Conservation (phyloP, 768 basidiomycete species). For the Lyophyllum decastes region DNA sequence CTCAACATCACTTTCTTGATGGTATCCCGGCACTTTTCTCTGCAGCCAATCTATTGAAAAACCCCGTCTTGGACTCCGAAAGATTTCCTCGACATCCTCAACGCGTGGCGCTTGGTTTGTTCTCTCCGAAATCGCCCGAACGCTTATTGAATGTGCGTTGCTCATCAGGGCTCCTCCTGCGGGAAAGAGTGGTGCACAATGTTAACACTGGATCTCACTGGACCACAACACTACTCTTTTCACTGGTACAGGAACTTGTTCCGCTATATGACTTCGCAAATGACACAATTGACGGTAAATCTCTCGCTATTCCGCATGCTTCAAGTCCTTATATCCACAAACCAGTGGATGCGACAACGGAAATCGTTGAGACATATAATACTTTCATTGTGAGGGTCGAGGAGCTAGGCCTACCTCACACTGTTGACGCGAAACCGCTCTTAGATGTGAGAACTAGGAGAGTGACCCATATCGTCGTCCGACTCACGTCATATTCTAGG, state of each 20-base stretch:
- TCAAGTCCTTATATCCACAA: slow-evolving; percentile 1
- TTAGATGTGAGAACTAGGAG: slow-evolving; percentile 63
- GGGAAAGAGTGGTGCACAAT: slow-evolving; percentile 69
- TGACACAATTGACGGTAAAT: slow-evolving; percentile 47
- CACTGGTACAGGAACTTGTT: slow-evolving; percentile 71
- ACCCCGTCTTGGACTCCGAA: slow-evolving; percentile 32
- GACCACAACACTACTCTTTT: slow-evolving; percentile 73
- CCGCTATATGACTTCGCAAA: slow-evolving; percentile 45
- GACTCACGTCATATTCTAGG: slow-evolving; percentile 46
- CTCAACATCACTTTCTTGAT: slow-evolving; percentile 74
- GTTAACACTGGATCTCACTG: slow-evolving; percentile 62
- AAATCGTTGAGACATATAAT: slow-evolving; percentile 66
- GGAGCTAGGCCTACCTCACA: slow-evolving; percentile 57
- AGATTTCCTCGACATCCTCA: slow-evolving; percentile 43
- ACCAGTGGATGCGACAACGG: slow-evolving; percentile 44
- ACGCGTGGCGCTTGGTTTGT: slow-evolving; percentile 60
- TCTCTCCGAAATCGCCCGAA: slow-evolving; percentile 2
- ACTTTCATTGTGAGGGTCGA: slow-evolving; percentile 59
- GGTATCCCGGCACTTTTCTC: slow-evolving; percentile 70
- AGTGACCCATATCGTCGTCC: background rate
- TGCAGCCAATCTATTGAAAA: slow-evolving; percentile 46
- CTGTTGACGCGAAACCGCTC: slow-evolving; percentile 70
- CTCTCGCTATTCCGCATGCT: background rate
- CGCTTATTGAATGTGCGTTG: background rate
- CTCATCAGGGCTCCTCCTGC: slow-evolving; percentile 60